Base-by-base conservation (phyloP, 805 yeast genomes). In the Starmerella gropengiesseri region DNA sequence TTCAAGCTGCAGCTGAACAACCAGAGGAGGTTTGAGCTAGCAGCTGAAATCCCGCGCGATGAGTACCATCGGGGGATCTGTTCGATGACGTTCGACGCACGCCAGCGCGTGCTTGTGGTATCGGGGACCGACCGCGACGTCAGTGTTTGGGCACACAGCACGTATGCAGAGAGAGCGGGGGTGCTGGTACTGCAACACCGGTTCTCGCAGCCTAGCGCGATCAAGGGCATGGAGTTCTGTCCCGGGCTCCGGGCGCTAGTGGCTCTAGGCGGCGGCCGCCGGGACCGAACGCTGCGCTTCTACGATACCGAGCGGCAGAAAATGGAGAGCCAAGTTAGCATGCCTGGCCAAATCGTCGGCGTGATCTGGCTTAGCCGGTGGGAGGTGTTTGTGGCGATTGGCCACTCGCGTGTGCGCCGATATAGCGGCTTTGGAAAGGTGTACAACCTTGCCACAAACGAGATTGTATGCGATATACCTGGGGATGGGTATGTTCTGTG, bases 331-430 rank as follows among this genome's bases (percentile, higher is more conserved):
- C n/a, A 36, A 16, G 21, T 46, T 17, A 2, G 25, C 1, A 48
- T 46, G 46, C 52, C 47, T 1, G 52, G 41, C 6, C 52, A 48
- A 20, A 27, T 48, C 6, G 50, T 46, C 13, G 50, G 45, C 3
- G 20, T 44, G 11, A 40, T 46, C 11, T 48, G 47, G 47, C 31
- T 48, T n/a, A 46, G 43, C 31, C 30, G 30, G 16, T 33, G 37
- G 36, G 52, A 48, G 31, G 31, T 46, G 2, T 40, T 48, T 12
- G 44, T 48, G 2, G 52, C 46, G 5, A 13, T 48, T 12, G 52
- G 52, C 25, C 52, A 48, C 27, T 46, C 50, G 14, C 37, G 52
- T 5, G 17, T 32, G n/a, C 14, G 30, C 12, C 17, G 18, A 13
- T 47, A 41, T 33, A 14, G 28, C 8, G 49, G 49, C 3, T 32